Evolutionary conservation across 2,329 filamentous ascomycete species (phyloP).

Genomic region (Fusarium succisae): DNA sequence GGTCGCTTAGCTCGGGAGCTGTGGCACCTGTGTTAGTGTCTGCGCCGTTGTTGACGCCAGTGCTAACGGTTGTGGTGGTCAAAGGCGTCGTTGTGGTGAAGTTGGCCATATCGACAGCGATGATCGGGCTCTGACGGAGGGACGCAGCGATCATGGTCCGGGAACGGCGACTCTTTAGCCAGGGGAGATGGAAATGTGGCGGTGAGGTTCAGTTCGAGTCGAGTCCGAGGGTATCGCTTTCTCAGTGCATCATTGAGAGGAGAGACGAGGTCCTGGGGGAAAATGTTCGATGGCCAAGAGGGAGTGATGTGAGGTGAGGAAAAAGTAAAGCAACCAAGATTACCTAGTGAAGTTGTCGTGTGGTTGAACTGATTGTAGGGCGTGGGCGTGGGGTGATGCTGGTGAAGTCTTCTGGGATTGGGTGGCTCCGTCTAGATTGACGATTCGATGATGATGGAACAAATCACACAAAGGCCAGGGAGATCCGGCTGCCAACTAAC

Average conservation of each 20-base stretch:
- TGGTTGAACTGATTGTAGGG: slow-evolving; percentile 1
- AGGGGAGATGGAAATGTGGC: slow-evolving; percentile 10
- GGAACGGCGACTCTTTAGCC: slow-evolving; percentile 16
- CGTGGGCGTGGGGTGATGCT: slow-evolving; percentile 28
- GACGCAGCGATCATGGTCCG: slow-evolving; percentile 29
- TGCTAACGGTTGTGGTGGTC: slow-evolving; percentile 25
- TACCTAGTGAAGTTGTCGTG: slow-evolving; percentile 8
- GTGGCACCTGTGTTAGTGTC: slow-evolving; percentile 24
- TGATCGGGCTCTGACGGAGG: slow-evolving; percentile 29
- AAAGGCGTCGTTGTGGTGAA: slow-evolving; percentile 27
- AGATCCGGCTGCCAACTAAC: slow-evolving; percentile 10
- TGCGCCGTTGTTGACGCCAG: slow-evolving; percentile 19
- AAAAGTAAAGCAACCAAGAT: neutral
- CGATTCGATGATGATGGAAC: slow-evolving; percentile 23
- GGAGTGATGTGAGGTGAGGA: neutral
- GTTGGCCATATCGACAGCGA: slow-evolving; percentile 33
- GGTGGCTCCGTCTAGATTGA: slow-evolving; percentile 13
- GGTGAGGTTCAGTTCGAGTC: slow-evolving; percentile 24
- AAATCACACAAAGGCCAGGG: slow-evolving; percentile 5
- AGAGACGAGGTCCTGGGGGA: neutral
- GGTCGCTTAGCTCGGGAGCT: slow-evolving; percentile 53
- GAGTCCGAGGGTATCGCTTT: slow-evolving; percentile 2
- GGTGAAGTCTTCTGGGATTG: slow-evolving; percentile 17
- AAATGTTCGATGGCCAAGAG: neutral
- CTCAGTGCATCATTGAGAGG: slow-evolving; percentile 36